Conservation (phyloP, 441 rosid species). For the Gossypium gossypioides region DNA sequence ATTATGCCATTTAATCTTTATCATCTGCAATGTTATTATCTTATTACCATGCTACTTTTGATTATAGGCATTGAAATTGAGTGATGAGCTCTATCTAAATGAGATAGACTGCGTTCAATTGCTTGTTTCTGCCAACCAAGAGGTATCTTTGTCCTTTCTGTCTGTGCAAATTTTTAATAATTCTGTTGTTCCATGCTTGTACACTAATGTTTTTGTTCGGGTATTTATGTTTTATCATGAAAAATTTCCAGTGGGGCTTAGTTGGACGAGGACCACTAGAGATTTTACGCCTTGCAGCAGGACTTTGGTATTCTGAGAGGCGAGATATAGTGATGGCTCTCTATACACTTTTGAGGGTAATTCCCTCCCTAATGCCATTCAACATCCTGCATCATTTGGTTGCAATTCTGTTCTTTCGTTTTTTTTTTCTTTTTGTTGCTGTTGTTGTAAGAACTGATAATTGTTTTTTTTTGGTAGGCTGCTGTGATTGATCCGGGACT, state of each 20-base stretch:
- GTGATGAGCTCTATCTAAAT: constrained; percentile 85
- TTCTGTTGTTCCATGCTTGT: neutral
- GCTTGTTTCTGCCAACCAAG: constrained; percentile 84
- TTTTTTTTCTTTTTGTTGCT: constrained; percentile 4
- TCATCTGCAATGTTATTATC: neutral
- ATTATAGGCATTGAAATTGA: constrained; percentile 64
- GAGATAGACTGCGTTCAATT: constrained; percentile 76
- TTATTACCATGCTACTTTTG: neutral
- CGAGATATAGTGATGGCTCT: constrained; percentile 70
- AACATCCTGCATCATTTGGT: neutral
- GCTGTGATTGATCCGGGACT: constrained; percentile 80
- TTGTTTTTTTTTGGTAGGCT: constrained; percentile 46
- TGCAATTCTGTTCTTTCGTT: neutral
- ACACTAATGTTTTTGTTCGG: neutral
- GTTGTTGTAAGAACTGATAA: constrained; percentile 13
- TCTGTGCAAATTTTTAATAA: constrained; percentile 14
- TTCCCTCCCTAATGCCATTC: constrained; percentile 10
- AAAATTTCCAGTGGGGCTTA: constrained; percentile 55
- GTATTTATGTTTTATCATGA: constrained; percentile 11
- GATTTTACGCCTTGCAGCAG: constrained; percentile 79
- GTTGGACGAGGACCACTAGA: constrained; percentile 75
- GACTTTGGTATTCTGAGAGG: constrained; percentile 92
- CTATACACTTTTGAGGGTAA: constrained; percentile 71
- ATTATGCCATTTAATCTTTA: neutral
- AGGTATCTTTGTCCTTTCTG: constrained; percentile 39